Evolutionary conservation across 345 rosid genomes (phyloP), one percentile per base, ranked within the genome.

Genomic region (Salix purpurea): DNA sequence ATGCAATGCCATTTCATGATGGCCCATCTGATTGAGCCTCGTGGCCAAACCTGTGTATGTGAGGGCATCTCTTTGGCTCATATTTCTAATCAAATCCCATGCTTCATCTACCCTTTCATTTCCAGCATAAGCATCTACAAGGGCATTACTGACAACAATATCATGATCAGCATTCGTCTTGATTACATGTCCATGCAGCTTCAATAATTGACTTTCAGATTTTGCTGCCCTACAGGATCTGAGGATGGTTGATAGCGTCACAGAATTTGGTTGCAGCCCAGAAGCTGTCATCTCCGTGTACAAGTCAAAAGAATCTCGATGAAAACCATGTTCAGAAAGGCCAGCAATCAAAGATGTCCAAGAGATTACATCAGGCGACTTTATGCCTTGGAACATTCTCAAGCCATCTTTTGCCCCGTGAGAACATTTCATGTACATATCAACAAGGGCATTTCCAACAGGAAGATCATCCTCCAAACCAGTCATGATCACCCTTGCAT

Each of bases 271-370:
- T 50, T 85, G 84, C 56, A 86, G 74, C 56, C 87, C 91, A 69
- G 68, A 65, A 75, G 81, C 85, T 79, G 65, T 78, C 97, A 92
- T 91, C 74, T 85, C 83, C 48, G 3, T 77, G 67, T 84, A 85
- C 40, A 76, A 74, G 58, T 72, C 70, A 44, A 83, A 84, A 67
- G 90, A 88, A 79, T 87, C 84, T 71, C 56, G 71, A 52, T 72
- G 78, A 7, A 78, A 78, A 50, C 86, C 88, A 62, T 87, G 87
- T 46, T 83, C 87, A 48, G 79, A 78, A 79, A 91, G 80, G 73
- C 95, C 95, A 6, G 87, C 83, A 77, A 88, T 86, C 84, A 91
- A 81, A 37, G 91, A 83, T 52, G 97, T 89, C 95, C 97, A 91
- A 68, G 97, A 89, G 72, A 92, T 69, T 72, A 88, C 85, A 76